Conservation (phyloP, 2,329 filamentous ascomycete genomes). For the Aspergillus pseudoglaucus region DNA sequence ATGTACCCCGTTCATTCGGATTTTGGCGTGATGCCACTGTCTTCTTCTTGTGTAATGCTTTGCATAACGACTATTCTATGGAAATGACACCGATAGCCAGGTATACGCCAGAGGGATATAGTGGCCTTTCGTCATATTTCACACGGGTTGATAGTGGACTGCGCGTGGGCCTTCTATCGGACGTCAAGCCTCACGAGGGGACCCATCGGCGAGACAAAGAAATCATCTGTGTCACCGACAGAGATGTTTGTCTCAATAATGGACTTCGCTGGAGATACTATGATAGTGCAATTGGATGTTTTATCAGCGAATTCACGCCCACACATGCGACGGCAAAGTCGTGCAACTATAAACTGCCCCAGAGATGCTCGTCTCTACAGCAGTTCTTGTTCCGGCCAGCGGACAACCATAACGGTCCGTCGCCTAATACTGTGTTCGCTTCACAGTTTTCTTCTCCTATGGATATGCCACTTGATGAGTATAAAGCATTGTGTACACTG, state of each 20-base stretch:
- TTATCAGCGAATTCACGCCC: constrained; percentile 10
- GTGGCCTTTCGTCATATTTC: constrained; percentile 11
- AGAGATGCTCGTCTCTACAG: constrained; percentile 28
- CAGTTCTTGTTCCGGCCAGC: constrained; percentile 33
- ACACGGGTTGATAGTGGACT: constrained; percentile 1
- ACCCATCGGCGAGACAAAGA: constrained; percentile 28
- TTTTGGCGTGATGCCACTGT: constrained; percentile 45
- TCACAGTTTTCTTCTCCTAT: constrained; percentile 43
- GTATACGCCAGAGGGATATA: constrained; percentile 8
- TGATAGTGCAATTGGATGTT: constrained; percentile 14
- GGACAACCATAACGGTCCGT: constrained; percentile 14
- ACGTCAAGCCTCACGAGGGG: constrained; percentile 27
- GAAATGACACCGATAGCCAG: constrained; percentile 5
- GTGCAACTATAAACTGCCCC: constrained; percentile 35
- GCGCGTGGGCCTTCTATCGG: constrained; percentile 30
- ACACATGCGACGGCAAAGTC: constrained; percentile 13
- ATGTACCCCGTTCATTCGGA: constrained; percentile 32
- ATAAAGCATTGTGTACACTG: constrained; percentile 46
- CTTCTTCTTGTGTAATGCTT: constrained; percentile 36
- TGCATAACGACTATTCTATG: constrained; percentile 20
- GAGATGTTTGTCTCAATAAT: constrained; percentile 42
- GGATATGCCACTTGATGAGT: constrained; percentile 49
- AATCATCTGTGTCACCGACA: constrained; percentile 15
- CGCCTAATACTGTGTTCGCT: constrained; percentile 50
- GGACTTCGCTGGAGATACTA: constrained; percentile 33